A percentile compares a stretch with the other conserved stretches of the same genome.
Evolutionary conservation across 225 moss, liverwort and hornwort species (phyloP).

Genomic region (Pseudisothecium myosuroides): DNA sequence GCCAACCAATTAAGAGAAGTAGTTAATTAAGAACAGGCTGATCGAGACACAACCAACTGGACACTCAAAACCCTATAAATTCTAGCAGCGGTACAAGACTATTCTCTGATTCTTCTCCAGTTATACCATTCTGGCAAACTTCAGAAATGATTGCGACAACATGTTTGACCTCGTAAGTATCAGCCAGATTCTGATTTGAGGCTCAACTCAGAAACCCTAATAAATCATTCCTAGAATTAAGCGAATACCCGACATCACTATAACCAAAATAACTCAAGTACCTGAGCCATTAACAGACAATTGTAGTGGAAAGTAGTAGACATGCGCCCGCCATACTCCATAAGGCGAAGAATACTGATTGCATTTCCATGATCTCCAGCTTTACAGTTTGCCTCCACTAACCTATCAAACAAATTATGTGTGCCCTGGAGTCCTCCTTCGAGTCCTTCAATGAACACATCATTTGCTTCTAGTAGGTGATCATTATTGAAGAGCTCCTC

Average conservation of each 20-base stretch:
- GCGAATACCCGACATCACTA: not conserved
- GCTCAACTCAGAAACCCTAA: not conserved
- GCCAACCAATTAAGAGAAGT: not conserved
- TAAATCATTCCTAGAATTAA: not conserved
- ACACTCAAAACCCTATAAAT: not conserved
- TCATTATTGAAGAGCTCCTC: conserved; percentile 72
- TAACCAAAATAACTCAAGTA: not conserved
- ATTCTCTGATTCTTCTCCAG: not conserved
- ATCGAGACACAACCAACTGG: not conserved
- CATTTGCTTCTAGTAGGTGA: conserved; percentile 51
- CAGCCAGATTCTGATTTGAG: not conserved
- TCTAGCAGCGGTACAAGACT: not conserved
- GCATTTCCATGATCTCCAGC: conserved; percentile 76
- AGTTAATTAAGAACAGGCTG: not conserved
- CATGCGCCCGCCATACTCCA: conserved; percentile 87
- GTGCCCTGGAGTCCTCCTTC: conserved; percentile 71
- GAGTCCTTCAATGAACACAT: conserved; percentile 71
- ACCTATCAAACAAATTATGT: conserved; percentile 45
- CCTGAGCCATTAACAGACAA: conserved; percentile 94
- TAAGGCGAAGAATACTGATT: conserved; percentile 57
- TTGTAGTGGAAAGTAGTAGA: conserved; percentile 82
- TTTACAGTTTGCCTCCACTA: conserved; percentile 73
- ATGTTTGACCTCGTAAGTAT: not conserved
- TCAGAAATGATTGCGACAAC: not conserved
- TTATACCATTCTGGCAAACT: not conserved